Evolutionary conservation across 2,329 filamentous ascomycete genomes (phyloP).

Genomic region (Chrysoporthe cubensis): DNA sequence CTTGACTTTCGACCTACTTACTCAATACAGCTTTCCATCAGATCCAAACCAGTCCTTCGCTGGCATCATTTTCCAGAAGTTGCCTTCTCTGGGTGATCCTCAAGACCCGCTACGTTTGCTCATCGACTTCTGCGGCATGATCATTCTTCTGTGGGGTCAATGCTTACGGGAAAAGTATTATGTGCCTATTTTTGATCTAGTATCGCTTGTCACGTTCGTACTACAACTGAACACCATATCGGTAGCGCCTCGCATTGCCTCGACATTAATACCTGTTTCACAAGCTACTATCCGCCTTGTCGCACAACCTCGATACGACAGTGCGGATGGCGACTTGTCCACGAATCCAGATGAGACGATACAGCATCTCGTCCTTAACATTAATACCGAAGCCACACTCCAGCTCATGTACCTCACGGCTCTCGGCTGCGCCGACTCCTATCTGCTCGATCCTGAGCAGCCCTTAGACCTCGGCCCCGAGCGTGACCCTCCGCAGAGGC

Average conservation of each 20-base stretch:
- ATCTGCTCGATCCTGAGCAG: slow-evolving; percentile 23
- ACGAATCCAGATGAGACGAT: slow-evolving; percentile 45
- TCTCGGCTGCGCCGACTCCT: slow-evolving; percentile 52
- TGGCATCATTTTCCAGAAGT: slow-evolving; percentile 67
- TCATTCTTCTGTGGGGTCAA: slow-evolving; percentile 70
- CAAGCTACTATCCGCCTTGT: slow-evolving; percentile 64
- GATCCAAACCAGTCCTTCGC: slow-evolving; percentile 65
- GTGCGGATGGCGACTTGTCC: slow-evolving; percentile 52
- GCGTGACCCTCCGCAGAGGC: slow-evolving; percentile 38
- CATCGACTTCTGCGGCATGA: slow-evolving; percentile 64
- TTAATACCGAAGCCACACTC: slow-evolving; percentile 68
- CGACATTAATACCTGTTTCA: slow-evolving; percentile 57
- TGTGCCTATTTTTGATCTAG: slow-evolving; percentile 66
- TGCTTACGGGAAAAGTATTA: slow-evolving; percentile 68
- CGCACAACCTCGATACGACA: slow-evolving; percentile 59
- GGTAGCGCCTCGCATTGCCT: slow-evolving; percentile 62
- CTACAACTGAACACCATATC: slow-evolving; percentile 63
- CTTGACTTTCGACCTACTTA: slow-evolving; percentile 69
- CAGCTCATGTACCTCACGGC: slow-evolving; percentile 67
- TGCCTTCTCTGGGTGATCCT: slow-evolving; percentile 60
- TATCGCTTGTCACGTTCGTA: slow-evolving; percentile 67
- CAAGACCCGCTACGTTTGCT: slow-evolving; percentile 59
- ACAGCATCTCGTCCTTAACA: slow-evolving; percentile 54
- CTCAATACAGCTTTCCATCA: slow-evolving; percentile 68
- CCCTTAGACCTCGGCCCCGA: slow-evolving; percentile 29